Conservation (phyloP, 768 basidiomycete species). For the Coprinopsis cinerea region DNA sequence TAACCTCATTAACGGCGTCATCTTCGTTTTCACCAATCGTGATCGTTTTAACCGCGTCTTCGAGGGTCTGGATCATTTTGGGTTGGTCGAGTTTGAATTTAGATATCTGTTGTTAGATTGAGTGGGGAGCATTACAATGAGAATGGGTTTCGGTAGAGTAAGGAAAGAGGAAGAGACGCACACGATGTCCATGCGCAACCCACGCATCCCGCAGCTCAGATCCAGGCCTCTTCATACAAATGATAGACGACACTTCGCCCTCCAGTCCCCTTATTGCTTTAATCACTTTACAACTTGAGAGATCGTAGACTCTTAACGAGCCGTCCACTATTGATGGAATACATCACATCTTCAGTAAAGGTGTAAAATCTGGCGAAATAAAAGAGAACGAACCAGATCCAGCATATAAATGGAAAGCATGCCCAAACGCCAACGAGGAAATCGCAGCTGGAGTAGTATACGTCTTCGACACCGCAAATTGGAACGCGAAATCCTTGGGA, state of each 20-base stretch:
- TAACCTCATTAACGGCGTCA: slow-evolving; percentile 67
- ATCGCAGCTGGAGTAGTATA: not conserved
- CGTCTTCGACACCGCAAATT: not conserved
- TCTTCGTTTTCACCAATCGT: slow-evolving; percentile 44
- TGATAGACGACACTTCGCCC: slow-evolving; percentile 58
- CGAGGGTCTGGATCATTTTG: slow-evolving; percentile 47
- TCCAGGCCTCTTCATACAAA: slow-evolving; percentile 35
- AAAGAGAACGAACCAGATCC: not conserved
- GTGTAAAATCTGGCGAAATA: not conserved
- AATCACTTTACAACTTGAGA: slow-evolving; percentile 51
- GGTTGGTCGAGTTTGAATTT: slow-evolving; percentile 39
- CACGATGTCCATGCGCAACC: slow-evolving; percentile 61
- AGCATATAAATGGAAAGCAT: slow-evolving; percentile 3
- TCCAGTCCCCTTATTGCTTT: slow-evolving; percentile 57
- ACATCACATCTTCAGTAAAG: not conserved
- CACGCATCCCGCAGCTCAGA: slow-evolving; percentile 47
- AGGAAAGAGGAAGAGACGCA: slow-evolving; percentile 21
- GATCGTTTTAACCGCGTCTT: slow-evolving; percentile 44
- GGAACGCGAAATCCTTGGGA: slow-evolving; percentile 1
- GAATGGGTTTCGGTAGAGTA: no score
- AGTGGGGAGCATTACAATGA: not conserved
- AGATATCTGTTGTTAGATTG: slow-evolving; percentile 27
- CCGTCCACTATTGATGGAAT: slow-evolving; percentile 52
- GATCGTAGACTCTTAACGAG: slow-evolving; percentile 57
- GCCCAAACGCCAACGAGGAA: not conserved